Evolutionary conservation across 2,329 filamentous ascomycete genomes (phyloP), one percentile per base, ranked within the genome.

Genomic region (Niveomyces coronatus): DNA sequence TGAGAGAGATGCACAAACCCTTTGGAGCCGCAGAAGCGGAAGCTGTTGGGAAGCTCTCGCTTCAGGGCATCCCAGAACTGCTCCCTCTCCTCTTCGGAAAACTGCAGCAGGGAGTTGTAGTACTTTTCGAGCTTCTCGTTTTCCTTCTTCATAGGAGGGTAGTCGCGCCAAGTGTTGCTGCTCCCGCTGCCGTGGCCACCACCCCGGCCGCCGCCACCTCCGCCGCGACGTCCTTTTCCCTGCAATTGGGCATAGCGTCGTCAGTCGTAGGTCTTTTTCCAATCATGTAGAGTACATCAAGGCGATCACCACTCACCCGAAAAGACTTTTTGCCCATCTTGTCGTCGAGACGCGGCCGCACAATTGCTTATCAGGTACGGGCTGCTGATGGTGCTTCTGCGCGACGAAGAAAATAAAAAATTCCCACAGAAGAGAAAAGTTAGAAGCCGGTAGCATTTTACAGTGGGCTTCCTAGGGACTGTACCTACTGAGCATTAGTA

Each of bases 1-100:
- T n/a, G n/a, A n/a, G n/a, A n/a, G n/a, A n/a, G n/a, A n/a, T n/a
- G 9, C 13, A 54, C 60, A 17, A 69, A 85, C 81, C 85, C 85
- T 70, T 89, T 93, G 32, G 87, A 95, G 26, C 91, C 91, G 43
- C 87, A 93, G 64, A 98, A 98, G 44, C 91, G 79, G 68, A 96
- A 98, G 62, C 88, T 95, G 66, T 95, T 96, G 40, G 91, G 91
- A 35, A 98, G 68, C 56, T 96, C 88, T 46, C 81, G 76, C 53
- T 79, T 76, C 57, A 96, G 67, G 1, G 83, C 76, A 26, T 74
- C 72, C 91, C 91, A 98, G 62, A 95, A 96, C 9, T 74, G 70
- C 40, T 77, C 68, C 52, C 75, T 78, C 63, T 96, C 89, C 31
- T 80, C 76, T 35, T 87, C 83, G 1, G 82, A 71, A 7, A 96